Evolutionary conservation across 768 basidiomycete species (phyloP).

Genomic region (Boletus rubropictus): DNA sequence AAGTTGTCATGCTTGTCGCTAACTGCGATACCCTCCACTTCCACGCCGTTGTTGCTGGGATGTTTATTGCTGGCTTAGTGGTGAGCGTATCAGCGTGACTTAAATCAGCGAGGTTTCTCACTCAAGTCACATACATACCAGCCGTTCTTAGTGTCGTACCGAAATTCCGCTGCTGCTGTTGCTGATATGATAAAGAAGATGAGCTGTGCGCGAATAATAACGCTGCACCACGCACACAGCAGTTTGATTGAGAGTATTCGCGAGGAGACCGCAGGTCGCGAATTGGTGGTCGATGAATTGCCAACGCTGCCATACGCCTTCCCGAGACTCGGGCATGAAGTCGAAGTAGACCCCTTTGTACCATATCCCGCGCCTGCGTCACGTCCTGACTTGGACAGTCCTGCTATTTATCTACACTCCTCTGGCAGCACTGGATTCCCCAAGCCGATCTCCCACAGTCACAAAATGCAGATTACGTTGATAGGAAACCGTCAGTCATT

Average conservation of each 20-base stretch:
- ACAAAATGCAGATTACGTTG: slow-evolving; percentile 28
- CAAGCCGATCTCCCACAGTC: slow-evolving; percentile 34
- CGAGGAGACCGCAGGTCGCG: background rate
- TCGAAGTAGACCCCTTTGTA: slow-evolving; percentile 6
- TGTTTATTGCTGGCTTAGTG: slow-evolving; percentile 25
- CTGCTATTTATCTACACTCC: slow-evolving; percentile 8
- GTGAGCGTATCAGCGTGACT: slow-evolving; percentile 30
- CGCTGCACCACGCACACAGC: slow-evolving; percentile 8
- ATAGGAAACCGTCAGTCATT: slow-evolving; percentile 26
- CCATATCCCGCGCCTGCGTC: slow-evolving; percentile 2
- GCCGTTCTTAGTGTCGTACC: slow-evolving; percentile 31
- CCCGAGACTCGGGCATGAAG: slow-evolving; percentile 34
- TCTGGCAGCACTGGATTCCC: slow-evolving; percentile 43
- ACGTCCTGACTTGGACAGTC: background rate
- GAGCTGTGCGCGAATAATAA: slow-evolving; percentile 8
- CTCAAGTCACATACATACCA: slow-evolving; percentile 1
- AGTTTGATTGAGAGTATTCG: slow-evolving; percentile 8
- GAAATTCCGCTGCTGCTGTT: slow-evolving; percentile 5
- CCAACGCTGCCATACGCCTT: slow-evolving; percentile 27
- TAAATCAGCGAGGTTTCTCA: slow-evolving; percentile 17
- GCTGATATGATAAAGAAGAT: slow-evolving; percentile 9
- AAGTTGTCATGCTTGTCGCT: slow-evolving; percentile 30
- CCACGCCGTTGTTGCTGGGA: slow-evolving; percentile 12
- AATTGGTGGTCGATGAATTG: slow-evolving; percentile 6
- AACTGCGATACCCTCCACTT: slow-evolving; percentile 22